Conservation (phyloP, 176 grass and related monocot genomes). For the Tuctoria greenei region DNA sequence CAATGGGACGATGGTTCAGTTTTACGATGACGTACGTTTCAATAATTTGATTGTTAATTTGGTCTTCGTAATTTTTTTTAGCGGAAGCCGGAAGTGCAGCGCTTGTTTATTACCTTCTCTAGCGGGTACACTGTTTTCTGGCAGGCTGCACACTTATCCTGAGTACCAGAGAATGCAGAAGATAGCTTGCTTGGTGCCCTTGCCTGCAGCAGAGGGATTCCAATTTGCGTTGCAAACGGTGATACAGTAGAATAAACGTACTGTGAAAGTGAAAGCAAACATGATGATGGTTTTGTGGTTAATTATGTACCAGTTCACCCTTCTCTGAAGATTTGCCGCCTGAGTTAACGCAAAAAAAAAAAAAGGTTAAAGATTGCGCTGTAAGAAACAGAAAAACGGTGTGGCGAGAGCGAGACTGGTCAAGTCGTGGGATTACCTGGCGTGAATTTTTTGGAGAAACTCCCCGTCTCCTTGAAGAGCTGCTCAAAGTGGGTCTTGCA, state of each 20-base stretch:
- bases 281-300: background rate
- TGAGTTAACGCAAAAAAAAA: constrained; percentile 23
- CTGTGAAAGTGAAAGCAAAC: background rate
- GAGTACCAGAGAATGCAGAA: constrained; percentile 76
- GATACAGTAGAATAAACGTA: background rate
- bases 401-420: background rate
- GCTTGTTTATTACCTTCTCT: constrained; percentile 76
- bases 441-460: constrained; percentile 83
- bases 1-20: background rate
- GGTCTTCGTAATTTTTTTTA: background rate
- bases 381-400: background rate
- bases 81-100: too few relatives aligned
- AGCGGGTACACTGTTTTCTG: constrained; percentile 89
- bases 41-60: background rate
- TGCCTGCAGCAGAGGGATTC: constrained; percentile 42
- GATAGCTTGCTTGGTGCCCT: constrained; percentile 87
- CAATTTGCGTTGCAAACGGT: constrained; percentile 3
- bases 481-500: constrained; percentile 99
- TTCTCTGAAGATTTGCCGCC: constrained; percentile 61
- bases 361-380: background rate
- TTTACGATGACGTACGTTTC: background rate
- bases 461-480: constrained; percentile 97
- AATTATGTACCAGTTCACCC: constrained; percentile 56
- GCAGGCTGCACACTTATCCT: constrained; percentile 85
- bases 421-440: constrained; percentile 29